phyloP scores from a whole-genome alignment of 2,329 filamentous ascomycete genomes.

The Colletotrichum tamarilloi region DNA sequence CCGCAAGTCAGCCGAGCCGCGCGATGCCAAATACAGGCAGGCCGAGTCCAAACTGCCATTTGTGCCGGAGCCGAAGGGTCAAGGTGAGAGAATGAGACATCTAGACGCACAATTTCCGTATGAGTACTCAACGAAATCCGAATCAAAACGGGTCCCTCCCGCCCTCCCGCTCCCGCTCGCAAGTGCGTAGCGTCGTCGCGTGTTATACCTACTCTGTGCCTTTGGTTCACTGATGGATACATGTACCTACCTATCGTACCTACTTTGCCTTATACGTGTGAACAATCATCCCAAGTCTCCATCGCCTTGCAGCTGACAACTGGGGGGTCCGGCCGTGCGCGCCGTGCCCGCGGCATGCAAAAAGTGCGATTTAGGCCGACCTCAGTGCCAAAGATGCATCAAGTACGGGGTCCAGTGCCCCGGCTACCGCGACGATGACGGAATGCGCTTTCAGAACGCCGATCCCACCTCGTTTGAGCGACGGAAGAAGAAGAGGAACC shows the following conservation, averaged over 20 bases:
- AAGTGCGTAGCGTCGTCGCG: background rate
- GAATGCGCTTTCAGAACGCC: slow-evolving; percentile 52
- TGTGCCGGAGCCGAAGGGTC: slow-evolving; percentile 52
- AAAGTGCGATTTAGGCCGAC: slow-evolving; percentile 53
- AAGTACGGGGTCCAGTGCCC: slow-evolving; percentile 54
- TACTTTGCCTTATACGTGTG: background rate
- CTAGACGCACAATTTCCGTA: background rate
- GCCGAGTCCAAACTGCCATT: slow-evolving; percentile 54
- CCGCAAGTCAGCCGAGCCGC: background rate
- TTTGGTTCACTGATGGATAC: background rate
- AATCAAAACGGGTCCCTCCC: background rate
- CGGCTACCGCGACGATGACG: slow-evolving; percentile 52
- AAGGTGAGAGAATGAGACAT: slow-evolving; percentile 45
- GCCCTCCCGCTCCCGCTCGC: background rate
- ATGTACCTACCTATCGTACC: background rate
- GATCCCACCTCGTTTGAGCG: slow-evolving; percentile 39
- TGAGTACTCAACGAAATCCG: background rate
- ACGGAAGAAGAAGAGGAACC: slow-evolving; percentile 46
- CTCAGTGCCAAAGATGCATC: slow-evolving; percentile 51
- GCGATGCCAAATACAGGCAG: slow-evolving; percentile 54
- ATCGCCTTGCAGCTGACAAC: slow-evolving; percentile 15
- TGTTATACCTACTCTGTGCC: background rate
- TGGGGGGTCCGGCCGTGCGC: too few species aligned
- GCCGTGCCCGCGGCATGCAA: background rate
- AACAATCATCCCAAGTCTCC: background rate